Evolutionary conservation across 306 rosid genomes (phyloP).

Genomic region (Malus fusca): DNA sequence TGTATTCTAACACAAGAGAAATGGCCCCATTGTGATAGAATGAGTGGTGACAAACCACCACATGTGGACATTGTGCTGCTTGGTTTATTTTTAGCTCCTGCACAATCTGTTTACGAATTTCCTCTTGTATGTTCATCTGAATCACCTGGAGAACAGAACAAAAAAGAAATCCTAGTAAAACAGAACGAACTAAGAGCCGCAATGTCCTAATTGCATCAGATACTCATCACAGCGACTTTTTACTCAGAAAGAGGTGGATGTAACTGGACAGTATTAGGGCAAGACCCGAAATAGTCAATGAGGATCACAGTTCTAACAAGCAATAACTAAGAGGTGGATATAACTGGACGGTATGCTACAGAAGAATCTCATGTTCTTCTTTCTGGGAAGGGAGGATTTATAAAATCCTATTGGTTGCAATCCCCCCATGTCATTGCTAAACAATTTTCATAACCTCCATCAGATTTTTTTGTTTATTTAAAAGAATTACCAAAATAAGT

Average conservation of each 20-base stretch:
- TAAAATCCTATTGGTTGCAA: no score
- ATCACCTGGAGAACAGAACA: constrained; percentile 53
- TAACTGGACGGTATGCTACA: neutral
- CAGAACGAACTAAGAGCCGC: no score
- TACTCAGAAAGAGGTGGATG: no score
- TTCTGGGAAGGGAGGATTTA: no score
- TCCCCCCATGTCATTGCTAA: neutral
- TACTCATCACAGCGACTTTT: neutral
- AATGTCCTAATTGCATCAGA: neutral
- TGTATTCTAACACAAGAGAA: constrained; percentile 90
- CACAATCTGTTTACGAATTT: constrained; percentile 93
- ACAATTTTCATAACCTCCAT: neutral
- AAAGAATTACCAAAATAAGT: neutral
- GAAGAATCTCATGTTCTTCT: neutral
- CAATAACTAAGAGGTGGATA: neutral
- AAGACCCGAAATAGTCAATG: no score
- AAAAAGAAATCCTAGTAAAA: neutral
- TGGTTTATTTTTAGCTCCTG: constrained; percentile 97
- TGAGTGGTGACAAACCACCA: constrained; percentile 91
- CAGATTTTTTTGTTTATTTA: neutral
- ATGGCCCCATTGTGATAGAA: constrained; percentile 90
- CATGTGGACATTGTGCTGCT: constrained; percentile 76
- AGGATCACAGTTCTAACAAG: neutral
- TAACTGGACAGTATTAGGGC: no score
- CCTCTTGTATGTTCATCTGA: constrained; percentile 96